Percentiles rank a stretch among this genome's conserved stretches.
Conservation (phyloP, 768 basidiomycete genomes). For the Suillus subalutaceus region DNA sequence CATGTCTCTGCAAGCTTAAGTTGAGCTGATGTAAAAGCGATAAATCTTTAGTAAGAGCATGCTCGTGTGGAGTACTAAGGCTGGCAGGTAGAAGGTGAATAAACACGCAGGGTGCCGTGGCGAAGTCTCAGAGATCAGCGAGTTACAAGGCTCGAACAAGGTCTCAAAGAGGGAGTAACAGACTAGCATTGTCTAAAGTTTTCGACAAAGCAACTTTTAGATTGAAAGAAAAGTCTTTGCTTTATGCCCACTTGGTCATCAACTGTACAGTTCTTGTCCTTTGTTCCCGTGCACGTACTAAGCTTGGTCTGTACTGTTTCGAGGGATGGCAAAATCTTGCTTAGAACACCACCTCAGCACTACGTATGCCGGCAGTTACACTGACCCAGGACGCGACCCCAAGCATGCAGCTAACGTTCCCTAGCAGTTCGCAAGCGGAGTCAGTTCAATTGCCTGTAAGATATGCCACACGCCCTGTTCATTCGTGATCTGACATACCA, state of each 20-base stretch:
- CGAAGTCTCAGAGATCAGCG: too few species aligned
- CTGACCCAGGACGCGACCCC: background rate
- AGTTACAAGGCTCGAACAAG: too few species aligned
- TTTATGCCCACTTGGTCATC: background rate
- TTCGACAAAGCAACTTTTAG: background rate
- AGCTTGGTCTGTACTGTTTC: background rate
- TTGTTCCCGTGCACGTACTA: background rate
- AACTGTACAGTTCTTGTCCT: background rate
- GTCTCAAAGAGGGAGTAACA: too few species aligned
- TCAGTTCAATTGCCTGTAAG: background rate
- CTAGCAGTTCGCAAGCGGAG: background rate
- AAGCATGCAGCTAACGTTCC: background rate
- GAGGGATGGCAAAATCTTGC: background rate
- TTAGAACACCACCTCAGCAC: background rate
- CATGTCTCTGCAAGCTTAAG: constrained; percentile 9
- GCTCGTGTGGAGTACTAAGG: too few species aligned
- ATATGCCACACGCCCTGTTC: background rate
- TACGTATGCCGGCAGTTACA: background rate
- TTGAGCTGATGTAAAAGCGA: constrained; percentile 17
- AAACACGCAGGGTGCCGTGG: too few species aligned
- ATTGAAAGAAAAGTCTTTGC: background rate
- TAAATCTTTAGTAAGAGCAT: constrained; percentile 21
- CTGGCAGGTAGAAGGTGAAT: too few species aligned
- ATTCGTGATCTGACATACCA: background rate
- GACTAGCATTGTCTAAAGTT: too few species aligned